Evolutionary conservation across 106 monocot species (phyloP), one percentile per base, ranked within the genome.

Genomic region (Platanthera guangdongensis): DNA sequence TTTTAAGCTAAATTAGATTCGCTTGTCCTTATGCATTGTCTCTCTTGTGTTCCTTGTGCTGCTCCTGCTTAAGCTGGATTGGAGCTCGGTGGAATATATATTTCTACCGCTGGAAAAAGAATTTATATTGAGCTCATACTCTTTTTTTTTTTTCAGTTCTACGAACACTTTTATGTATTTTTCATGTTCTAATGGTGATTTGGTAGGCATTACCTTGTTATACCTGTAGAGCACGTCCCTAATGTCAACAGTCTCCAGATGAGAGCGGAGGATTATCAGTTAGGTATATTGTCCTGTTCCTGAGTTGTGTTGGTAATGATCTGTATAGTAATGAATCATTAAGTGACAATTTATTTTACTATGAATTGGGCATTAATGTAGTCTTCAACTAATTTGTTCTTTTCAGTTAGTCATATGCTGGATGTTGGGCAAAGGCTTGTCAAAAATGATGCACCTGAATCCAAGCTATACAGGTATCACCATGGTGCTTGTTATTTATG

Each of bases 131-230:
- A 65, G 11, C 30, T 65, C 12, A 65, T 65, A 39, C 39, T 3
- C 39, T 3, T 39, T 39, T 39, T 65, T 18, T 12, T 0, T 32
- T 32, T 4, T 65, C 11, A 18, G 12, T 39, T 65, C 12, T 11
- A 32, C 32, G 4, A 65, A 32, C 28, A 3, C 32, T 70, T 48
- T 46, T 16, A 48, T 47, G 12, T 1, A 15, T 46, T 15, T 47
- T 7, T 48, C 14, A 2, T 72, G 51, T 72, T 72, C 22, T 47
- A 72, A 15, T 21, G 22, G 51, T 71, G 13, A 63, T 52, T 81
- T 82, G 52, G 13, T 77, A 93, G 93, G 85, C 92, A 96, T 84
- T 96, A 88, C 85, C 85, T 96, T 80, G 90, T 89, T 74, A 83
- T 93, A 80, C 89, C 95, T 75, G 71, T 87, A 73, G 47, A 90